phyloP scores from a whole-genome alignment of 345 rosid genomes.

The Camelina neglecta region DNA sequence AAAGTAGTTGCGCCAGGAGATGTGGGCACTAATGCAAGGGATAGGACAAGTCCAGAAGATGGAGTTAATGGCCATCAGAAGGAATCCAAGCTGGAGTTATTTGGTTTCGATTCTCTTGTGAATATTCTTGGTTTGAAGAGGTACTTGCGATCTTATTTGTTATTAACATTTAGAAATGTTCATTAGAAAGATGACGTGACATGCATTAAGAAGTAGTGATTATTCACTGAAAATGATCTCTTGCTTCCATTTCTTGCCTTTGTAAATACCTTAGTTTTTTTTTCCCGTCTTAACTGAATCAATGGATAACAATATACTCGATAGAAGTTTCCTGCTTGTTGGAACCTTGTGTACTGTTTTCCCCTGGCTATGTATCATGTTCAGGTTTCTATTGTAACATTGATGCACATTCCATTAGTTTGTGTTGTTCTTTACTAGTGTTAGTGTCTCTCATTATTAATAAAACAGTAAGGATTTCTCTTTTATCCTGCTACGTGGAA shows the following conservation, averaged over 20 bases:
- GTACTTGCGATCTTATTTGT: slow-evolving; percentile 47
- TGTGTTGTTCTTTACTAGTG: slow-evolving; percentile 9
- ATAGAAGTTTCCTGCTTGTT: slow-evolving; percentile 20
- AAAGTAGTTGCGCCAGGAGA: slow-evolving; percentile 50
- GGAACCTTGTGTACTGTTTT: not conserved
- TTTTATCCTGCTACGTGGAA: slow-evolving; percentile 25
- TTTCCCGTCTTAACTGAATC: not conserved
- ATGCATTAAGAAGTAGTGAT: not conserved
- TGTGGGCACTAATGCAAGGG: slow-evolving; percentile 45
- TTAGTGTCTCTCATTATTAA: not conserved
- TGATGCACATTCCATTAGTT: slow-evolving; percentile 2
- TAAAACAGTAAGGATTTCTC: not conserved
- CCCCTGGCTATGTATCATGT: slow-evolving; percentile 1
- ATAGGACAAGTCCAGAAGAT: slow-evolving; percentile 51
- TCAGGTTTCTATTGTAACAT: not conserved
- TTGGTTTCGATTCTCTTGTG: slow-evolving; percentile 99
- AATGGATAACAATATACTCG: slow-evolving; percentile 1
- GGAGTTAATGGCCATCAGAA: slow-evolving; percentile 62
- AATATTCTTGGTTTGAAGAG: slow-evolving; percentile 97
- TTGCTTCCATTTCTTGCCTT: slow-evolving; percentile 16
- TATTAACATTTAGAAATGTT: not conserved
- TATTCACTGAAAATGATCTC: slow-evolving; percentile 6
- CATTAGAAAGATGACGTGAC: not conserved
- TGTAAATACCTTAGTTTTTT: slow-evolving; percentile 3
- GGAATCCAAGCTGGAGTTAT: slow-evolving; percentile 88